Evolutionary conservation across 1,139 yeast genomes (phyloP).

Genomic region (Candida pseudoviswanathii): DNA sequence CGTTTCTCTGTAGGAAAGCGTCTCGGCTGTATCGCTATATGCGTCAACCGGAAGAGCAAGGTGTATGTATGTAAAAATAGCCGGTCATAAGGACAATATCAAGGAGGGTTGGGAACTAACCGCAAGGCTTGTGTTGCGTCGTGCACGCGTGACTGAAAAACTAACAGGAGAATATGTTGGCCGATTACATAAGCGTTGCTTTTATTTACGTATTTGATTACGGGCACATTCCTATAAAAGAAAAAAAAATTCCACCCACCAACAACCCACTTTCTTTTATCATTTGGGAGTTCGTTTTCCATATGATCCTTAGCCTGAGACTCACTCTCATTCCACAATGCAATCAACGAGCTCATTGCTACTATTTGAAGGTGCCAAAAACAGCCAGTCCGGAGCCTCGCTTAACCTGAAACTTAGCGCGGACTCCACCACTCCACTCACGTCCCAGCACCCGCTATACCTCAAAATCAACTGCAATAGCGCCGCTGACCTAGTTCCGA

Average conservation of each 20-base stretch:
- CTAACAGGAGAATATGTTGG: not conserved
- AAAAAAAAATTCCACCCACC: too few relatives aligned
- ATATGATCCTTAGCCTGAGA: too few relatives aligned
- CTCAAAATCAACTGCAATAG: constrained; percentile 38
- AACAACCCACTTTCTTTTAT: too few relatives aligned
- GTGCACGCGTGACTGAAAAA: not conserved
- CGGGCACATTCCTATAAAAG: too few relatives aligned
- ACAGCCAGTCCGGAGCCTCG: not conserved
- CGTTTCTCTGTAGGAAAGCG: too few relatives aligned
- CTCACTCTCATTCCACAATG: not conserved
- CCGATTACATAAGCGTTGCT: not conserved
- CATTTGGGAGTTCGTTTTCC: not conserved
- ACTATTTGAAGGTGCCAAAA: not conserved
- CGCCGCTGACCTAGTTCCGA: constrained; percentile 41
- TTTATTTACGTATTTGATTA: too few relatives aligned
- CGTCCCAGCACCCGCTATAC: constrained; percentile 16
- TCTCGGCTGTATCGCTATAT: too few relatives aligned
- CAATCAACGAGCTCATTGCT: not conserved
- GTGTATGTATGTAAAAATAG: too few relatives aligned
- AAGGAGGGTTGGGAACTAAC: not conserved
- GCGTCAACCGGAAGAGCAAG: too few relatives aligned
- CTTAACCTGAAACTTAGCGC: not conserved
- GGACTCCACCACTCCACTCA: not conserved
- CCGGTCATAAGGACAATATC: too few relatives aligned
- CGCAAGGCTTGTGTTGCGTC: not conserved